Evolutionary conservation across 2,329 filamentous ascomycete genomes (phyloP).

Genomic region (Pseudogymnoascus sp.): DNA sequence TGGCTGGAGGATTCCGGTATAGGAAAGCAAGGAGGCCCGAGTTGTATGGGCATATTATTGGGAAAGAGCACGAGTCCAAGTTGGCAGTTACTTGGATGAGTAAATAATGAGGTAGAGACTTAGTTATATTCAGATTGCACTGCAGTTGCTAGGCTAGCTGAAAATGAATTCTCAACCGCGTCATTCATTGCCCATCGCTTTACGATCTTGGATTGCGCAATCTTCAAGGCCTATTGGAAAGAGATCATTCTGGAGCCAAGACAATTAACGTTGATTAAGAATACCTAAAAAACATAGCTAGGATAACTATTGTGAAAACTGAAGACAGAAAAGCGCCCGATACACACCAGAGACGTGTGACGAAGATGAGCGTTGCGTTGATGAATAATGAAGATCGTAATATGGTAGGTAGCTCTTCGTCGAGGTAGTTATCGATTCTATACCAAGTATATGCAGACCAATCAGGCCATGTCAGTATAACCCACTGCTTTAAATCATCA

Average conservation of each 20-base stretch:
- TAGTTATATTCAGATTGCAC: not conserved
- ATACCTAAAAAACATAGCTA: not conserved
- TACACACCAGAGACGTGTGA: not conserved
- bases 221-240: not conserved
- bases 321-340: not conserved
- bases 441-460: not conserved
- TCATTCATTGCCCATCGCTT: too few relatives aligned
- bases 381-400: not conserved
- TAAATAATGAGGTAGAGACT: conserved; percentile 8
- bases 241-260: not conserved
- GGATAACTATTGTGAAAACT: not conserved
- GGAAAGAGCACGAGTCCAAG: conserved; percentile 8
- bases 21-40: conserved; percentile 13
- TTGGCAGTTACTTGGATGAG: conserved; percentile 14
- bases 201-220: not conserved
- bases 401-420: not conserved
- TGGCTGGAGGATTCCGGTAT: conserved; percentile 12
- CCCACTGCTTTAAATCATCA: not conserved
- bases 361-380: not conserved
- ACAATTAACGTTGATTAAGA: not conserved
- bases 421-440: not conserved
- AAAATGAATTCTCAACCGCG: not conserved
- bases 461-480: not conserved
- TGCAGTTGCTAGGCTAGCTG: too few relatives aligned
- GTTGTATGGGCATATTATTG: conserved; percentile 13